Evolutionary conservation across 192 early-diverging fungal species (phyloP).

Genomic region (Jimgerdemannia flammicorona): DNA sequence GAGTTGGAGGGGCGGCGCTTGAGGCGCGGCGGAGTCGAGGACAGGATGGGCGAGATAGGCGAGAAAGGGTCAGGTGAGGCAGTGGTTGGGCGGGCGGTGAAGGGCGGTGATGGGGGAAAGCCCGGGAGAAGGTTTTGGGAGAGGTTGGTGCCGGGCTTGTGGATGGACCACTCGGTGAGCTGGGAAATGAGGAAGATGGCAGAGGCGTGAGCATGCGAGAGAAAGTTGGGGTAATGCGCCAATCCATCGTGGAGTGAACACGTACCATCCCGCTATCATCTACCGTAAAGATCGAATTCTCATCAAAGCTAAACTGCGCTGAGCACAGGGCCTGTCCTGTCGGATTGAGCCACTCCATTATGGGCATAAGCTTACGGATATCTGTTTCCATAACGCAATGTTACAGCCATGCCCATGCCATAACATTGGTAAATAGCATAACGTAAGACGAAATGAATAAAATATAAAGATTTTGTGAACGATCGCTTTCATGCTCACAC

Average conservation of each 20-base stretch:
- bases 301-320: conserved; percentile 61
- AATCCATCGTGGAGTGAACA: neutral
- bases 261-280: conserved; percentile 32
- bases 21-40: neutral
- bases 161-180: conserved; percentile 49
- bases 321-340: conserved; percentile 33
- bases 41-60: neutral
- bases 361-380: conserved; percentile 44
- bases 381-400: conserved; percentile 26
- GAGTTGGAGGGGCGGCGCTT: conserved; percentile 4
- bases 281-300: conserved; percentile 51
- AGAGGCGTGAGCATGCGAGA: neutral
- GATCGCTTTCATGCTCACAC: neutral
- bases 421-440: no score
- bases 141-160: conserved; percentile 42
- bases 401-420: neutral
- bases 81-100: conserved; percentile 10
- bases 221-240: neutral
- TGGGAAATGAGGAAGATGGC: conserved; percentile 10
- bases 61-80: neutral
- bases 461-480: no score
- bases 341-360: conserved; percentile 51
- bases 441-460: no score
- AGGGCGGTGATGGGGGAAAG: conserved; percentile 36
- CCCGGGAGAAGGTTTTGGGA: conserved; percentile 33